Evolutionary conservation across 345 rosid species (phyloP), one percentile per base, ranked within the genome.

Genomic region (Citrus reticulata): DNA sequence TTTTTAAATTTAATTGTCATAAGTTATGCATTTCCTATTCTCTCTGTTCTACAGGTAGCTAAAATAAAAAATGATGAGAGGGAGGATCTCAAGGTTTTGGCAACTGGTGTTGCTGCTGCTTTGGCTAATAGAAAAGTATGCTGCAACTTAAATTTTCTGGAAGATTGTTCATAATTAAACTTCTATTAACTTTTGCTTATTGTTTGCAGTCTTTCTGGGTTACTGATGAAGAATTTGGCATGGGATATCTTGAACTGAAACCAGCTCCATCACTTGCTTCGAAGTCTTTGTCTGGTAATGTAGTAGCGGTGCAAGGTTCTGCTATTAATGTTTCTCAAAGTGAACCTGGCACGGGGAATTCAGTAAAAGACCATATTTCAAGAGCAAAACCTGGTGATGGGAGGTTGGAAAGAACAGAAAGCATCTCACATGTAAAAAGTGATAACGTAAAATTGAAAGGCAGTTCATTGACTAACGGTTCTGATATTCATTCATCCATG

Each of bases 71-170:
- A 87, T 78, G 98, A 97, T 72, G 99, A 97, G 81, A 89, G 98
- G 83, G 99, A 97, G 86, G 99, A 97, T 87, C 99, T 97, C 72
- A 97, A 97, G 86, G 99, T 94, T 75, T 85, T 97, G 91, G 99
- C 98, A 57, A 97, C 98, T 63, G 92, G 99, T 81, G 99, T 97
- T 73, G 98, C 98, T 39, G 98, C 99, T 74, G 99, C 99, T 66
- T 86, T 97, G 83, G 94, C 99, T 81, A 86, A 97, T 83, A 91
- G 99, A 87, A 97, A 94, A 97, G 99, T 94, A 80, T 74, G 86
- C 84, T 67, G 51, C 75, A 30, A 70, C 74, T 49, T 77, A 42
- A 74, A 69, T 64, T 55, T 39, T 75, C 42, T 55, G 64, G 60
- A 17, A 64, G 22, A 24, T 64, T 64, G 25, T 51, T 35, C 27